A percentile compares a stretch with the other conserved stretches of the same genome.
Conservation (phyloP, 2,329 filamentous ascomycete genomes). For the Alternaria gaisen region DNA sequence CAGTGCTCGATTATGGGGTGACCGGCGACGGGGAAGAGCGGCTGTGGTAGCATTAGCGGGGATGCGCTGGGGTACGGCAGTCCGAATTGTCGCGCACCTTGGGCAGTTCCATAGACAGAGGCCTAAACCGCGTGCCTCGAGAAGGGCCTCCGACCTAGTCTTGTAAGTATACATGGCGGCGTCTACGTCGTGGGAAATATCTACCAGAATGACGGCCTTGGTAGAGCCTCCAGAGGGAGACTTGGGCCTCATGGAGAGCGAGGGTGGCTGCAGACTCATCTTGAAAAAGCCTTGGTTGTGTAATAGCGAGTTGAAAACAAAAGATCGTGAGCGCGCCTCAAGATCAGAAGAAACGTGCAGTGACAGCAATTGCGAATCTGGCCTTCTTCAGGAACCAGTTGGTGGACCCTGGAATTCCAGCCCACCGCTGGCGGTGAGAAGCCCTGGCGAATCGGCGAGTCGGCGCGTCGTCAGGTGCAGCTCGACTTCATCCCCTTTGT, state of each 20-base stretch:
- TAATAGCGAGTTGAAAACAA: not conserved
- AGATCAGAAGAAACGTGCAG: constrained; percentile 18
- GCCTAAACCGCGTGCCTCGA: constrained; percentile 92
- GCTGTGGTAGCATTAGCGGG: constrained; percentile 62
- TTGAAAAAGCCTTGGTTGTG: constrained; percentile 14
- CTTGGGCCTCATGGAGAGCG: constrained; percentile 48
- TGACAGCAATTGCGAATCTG: constrained; percentile 37
- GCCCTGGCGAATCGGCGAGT: constrained; percentile 24
- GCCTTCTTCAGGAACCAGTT: constrained; percentile 32
- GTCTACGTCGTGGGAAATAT: constrained; percentile 38
- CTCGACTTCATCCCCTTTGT: constrained; percentile 24
- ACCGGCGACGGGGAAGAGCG: constrained; percentile 96
- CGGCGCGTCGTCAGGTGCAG: constrained; percentile 30
- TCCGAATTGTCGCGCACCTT: constrained; percentile 68
- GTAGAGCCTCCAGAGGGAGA: constrained; percentile 63
- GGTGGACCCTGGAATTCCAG: constrained; percentile 37
- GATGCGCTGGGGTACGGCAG: constrained; percentile 16
- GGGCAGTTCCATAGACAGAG: constrained; percentile 92
- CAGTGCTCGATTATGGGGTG: constrained; percentile 99
- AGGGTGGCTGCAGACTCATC: constrained; percentile 51
- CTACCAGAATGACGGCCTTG: constrained; percentile 94
- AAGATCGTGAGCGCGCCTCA: constrained; percentile 1
- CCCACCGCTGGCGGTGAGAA: constrained; percentile 36
- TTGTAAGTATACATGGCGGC: constrained; percentile 35
- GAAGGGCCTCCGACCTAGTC: constrained; percentile 90